Evolutionary conservation across 2,329 filamentous ascomycete genomes (phyloP).

Genomic region (Pleurostoma richardsiae): DNA sequence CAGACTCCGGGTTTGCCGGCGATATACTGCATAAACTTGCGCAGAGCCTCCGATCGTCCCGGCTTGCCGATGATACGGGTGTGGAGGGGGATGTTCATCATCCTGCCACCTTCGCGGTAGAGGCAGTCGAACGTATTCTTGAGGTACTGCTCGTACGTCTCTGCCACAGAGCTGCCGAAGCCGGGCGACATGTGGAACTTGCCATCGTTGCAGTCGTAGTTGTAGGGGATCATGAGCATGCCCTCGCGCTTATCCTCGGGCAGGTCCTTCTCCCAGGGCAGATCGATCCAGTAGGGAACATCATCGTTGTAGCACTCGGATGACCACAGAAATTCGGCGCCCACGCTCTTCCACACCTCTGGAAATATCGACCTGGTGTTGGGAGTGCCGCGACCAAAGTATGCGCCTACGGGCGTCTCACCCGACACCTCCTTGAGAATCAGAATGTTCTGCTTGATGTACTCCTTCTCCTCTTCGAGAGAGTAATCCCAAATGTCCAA

Average conservation of each 20-base stretch:
- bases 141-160: slow-evolving; percentile 31
- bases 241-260: slow-evolving; percentile 25
- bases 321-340: slow-evolving; percentile 18
- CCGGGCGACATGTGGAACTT: slow-evolving; percentile 38
- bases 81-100: slow-evolving; percentile 36
- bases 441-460: slow-evolving; percentile 29
- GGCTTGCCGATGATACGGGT: slow-evolving; percentile 33
- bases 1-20: slow-evolving; percentile 32
- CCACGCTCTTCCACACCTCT: slow-evolving; percentile 19
- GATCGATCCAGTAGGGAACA: slow-evolving; percentile 20
- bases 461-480: slow-evolving; percentile 28
- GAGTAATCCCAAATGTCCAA: slow-evolving; percentile 33
- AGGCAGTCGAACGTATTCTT: slow-evolving; percentile 34
- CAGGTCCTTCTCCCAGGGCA: slow-evolving; percentile 18
- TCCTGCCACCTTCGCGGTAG: slow-evolving; percentile 32
- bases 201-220: slow-evolving; percentile 33
- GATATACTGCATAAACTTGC: slow-evolving; percentile 32
- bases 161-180: slow-evolving; percentile 29
- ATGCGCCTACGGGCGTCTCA: slow-evolving; percentile 25
- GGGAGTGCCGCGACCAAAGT: slow-evolving; percentile 25
- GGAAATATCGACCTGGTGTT: slow-evolving; percentile 17
- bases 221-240: slow-evolving; percentile 30
- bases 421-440: slow-evolving; percentile 25
- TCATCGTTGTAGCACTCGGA: slow-evolving; percentile 22
- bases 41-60: slow-evolving; percentile 27